Base-by-base conservation (phyloP, 148 eudicot genomes). In the Chenopodium suecicum region DNA sequence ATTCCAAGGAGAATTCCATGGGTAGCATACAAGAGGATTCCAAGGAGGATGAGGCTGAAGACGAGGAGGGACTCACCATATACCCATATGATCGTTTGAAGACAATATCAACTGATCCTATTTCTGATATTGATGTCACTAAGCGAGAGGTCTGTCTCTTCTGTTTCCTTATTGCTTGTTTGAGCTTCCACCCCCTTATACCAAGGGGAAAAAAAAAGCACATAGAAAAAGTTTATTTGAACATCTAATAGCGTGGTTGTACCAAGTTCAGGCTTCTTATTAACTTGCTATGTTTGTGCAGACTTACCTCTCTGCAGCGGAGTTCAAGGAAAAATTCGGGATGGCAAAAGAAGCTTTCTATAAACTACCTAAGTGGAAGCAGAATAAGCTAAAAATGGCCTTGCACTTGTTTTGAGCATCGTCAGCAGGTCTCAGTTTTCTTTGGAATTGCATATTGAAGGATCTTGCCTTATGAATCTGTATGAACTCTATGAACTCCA, bases 321-420 rank as follows among this genome's bases (percentile, higher is more conserved):
- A 94, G 86, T 97, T 97, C 88, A 90, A 85, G 79, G 98, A 90
- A 88, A 96, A 92, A 82, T 92, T 97, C 54, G 95, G 91, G 72
- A 91, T 94, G 95, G 46, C 88, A 37, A 97, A 91, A 80, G 88
- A 81, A 52, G 91, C 91, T 41, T 97, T 97, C 90, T 88, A 97
- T 67, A 92, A 92, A 90, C 87, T 90, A 65, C 99, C 99, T 8
- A 92, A 90, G 88, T 97, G 99, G 99, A 97, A 92, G 82, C 99
- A 94, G 85, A 93, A 97, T 82, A 97, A 97, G 91, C 89, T 94
- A 31, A 97, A 97, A 83, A 88, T 89, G 94, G 88, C 93, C 34
- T 88, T 94, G 82, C 90, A 88, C 9, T 82, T 97, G 85, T 97
- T 97, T 89, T 94, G 78, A 92, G 83, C 66, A 80, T 80, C 70